Evolutionary conservation across 2,329 filamentous ascomycete species (phyloP).

Genomic region (Bipolaris zeicola): DNA sequence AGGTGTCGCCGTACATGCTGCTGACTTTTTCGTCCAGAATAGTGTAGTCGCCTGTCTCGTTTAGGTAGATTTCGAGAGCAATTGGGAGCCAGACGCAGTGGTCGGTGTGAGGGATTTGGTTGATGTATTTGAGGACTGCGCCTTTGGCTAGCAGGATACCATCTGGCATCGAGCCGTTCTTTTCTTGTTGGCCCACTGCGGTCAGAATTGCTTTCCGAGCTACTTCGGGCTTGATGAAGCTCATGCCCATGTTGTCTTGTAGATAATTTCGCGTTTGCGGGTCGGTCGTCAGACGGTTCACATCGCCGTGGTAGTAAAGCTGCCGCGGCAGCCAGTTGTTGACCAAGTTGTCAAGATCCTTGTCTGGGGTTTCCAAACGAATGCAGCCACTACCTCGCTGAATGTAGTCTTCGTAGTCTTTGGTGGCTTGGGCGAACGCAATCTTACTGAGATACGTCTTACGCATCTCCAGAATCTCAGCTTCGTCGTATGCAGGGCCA

Average conservation of each 20-base stretch:
- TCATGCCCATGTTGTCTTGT: constrained; percentile 67
- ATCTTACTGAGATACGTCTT: constrained; percentile 57
- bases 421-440: constrained; percentile 54
- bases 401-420: constrained; percentile 60
- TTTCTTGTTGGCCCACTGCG: constrained; percentile 60
- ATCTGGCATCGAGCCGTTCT: constrained; percentile 63
- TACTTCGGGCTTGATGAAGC: constrained; percentile 59
- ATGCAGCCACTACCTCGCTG: constrained; percentile 58
- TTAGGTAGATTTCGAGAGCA: constrained; percentile 60
- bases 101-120: constrained; percentile 65
- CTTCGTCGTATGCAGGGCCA: constrained; percentile 60
- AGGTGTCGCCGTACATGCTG: constrained; percentile 52
- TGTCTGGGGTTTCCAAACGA: constrained; percentile 60
- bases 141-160: constrained; percentile 61
- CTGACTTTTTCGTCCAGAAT: constrained; percentile 55
- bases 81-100: constrained; percentile 65
- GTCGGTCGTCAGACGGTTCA: constrained; percentile 64
- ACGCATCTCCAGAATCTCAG: constrained; percentile 55
- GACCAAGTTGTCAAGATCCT: constrained; percentile 62
- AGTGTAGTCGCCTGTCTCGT: constrained; percentile 61
- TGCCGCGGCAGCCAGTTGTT: constrained; percentile 66
- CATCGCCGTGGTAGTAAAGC: constrained; percentile 64
- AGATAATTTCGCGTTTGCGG: constrained; percentile 65
- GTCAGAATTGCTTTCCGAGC: constrained; percentile 57
- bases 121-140: constrained; percentile 65